phyloP scores from a whole-genome alignment of 805 yeast species.

The Spathaspora passalidarum region DNA sequence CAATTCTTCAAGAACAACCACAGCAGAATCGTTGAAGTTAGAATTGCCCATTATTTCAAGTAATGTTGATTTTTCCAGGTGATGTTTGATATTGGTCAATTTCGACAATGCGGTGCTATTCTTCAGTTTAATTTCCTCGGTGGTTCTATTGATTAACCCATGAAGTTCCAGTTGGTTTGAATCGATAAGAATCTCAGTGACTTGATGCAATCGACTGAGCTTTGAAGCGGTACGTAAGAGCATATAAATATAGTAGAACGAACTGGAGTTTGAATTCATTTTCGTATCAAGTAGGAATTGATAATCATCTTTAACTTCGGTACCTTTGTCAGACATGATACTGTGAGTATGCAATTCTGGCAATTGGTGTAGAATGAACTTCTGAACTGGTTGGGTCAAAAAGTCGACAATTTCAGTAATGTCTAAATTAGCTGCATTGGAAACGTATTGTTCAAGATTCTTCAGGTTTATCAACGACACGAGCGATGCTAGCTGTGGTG shows the following conservation, averaged over 20 bases:
- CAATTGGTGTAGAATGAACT: conserved; percentile 26
- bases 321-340: conserved; percentile 11
- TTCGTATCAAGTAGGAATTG: conserved; percentile 29
- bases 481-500: conserved; percentile 36
- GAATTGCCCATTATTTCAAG: conserved; percentile 23
- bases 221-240: conserved; percentile 57
- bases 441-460: conserved; percentile 52
- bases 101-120: conserved; percentile 39
- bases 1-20: conserved; percentile 62
- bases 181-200: conserved; percentile 51
- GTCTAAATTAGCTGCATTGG: conserved; percentile 57
- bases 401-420: conserved; percentile 46
- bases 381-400: conserved; percentile 27
- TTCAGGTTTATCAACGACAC: conserved; percentile 31
- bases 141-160: conserved; percentile 56
- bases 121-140: conserved; percentile 61
- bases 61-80: conserved; percentile 5
- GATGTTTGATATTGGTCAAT: conserved; percentile 24
- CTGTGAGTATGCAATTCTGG: conserved; percentile 25
- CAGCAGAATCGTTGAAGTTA: conserved; percentile 45
- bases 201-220: conserved; percentile 58
- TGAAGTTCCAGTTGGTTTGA: conserved; percentile 62
- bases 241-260: conserved; percentile 51
- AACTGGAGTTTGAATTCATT: conserved; percentile 32
- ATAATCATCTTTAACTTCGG: conserved; percentile 15